Evolutionary conservation across 306 rosid genomes (phyloP).

Genomic region (Cicer yamashitae): DNA sequence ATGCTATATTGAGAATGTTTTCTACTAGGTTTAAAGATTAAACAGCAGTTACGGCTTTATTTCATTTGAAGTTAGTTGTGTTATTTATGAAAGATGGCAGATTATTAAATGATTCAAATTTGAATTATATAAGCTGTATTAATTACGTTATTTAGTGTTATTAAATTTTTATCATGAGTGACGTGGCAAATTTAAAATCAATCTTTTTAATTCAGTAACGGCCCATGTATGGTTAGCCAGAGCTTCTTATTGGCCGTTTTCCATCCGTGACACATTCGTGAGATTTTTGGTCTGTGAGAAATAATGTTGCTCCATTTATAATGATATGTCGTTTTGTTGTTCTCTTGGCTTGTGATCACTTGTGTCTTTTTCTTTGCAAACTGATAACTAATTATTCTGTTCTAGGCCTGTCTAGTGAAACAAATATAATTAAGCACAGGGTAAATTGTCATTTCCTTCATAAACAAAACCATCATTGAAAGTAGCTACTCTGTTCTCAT

Average conservation of each 20-base stretch:
- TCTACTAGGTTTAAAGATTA: no score
- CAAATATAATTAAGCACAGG: neutral
- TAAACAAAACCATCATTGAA: conserved; percentile 22
- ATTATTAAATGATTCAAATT: neutral
- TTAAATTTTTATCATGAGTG: neutral
- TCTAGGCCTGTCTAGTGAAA: neutral
- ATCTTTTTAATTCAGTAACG: no score
- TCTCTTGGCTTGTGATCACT: neutral
- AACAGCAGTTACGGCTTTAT: no score
- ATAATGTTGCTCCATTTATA: no score
- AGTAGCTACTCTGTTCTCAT: conserved; percentile 16
- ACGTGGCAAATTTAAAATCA: no score
- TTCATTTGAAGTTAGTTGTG: no score
- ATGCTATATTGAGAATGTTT: no score
- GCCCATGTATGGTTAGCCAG: no score
- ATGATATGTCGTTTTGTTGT: neutral
- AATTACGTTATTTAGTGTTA: neutral
- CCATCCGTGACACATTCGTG: no score
- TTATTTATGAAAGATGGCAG: neutral
- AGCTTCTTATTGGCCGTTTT: no score
- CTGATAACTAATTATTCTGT: conserved; percentile 8
- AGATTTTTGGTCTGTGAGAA: no score
- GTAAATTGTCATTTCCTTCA: conserved; percentile 3
- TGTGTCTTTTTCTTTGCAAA: conserved; percentile 12
- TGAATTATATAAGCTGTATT: neutral